Conservation (phyloP, 352 stramenopile species). For the Globisporangium okanoganense region DNA sequence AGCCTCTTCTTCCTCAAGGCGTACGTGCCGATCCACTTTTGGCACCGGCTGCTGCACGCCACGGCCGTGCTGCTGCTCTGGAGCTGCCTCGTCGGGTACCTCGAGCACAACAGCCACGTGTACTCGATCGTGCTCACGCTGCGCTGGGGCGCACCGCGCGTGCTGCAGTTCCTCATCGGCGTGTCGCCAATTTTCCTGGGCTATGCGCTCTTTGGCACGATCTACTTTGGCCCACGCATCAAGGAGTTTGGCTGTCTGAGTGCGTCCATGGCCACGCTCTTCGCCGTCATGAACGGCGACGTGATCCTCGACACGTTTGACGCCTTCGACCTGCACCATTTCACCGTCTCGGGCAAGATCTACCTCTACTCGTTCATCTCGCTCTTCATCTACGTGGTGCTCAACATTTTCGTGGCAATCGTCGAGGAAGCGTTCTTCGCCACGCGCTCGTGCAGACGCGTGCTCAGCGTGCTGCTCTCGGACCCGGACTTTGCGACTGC, state of each 20-base stretch:
- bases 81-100: constrained; percentile 78
- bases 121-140: constrained; percentile 91
- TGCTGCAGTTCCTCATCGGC: constrained; percentile 85
- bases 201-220: constrained; percentile 86
- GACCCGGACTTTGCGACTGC: constrained; percentile 36
- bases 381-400: constrained; percentile 92
- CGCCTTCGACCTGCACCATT: constrained; percentile 68
- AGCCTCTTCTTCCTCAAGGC: constrained; percentile 70
- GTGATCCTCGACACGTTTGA: constrained; percentile 90
- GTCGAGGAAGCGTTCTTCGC: constrained; percentile 91
- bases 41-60: constrained; percentile 69
- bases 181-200: constrained; percentile 87
- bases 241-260: constrained; percentile 69
- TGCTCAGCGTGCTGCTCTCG: constrained; percentile 56
- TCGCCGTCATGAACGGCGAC: constrained; percentile 89
- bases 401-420: constrained; percentile 92
- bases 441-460: constrained; percentile 58
- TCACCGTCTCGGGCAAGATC: constrained; percentile 58
- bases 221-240: constrained; percentile 85
- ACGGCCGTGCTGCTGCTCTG: constrained; percentile 77
- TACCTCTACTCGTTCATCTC: constrained; percentile 89
- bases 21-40: constrained; percentile 69
- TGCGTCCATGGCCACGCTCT: constrained; percentile 78
- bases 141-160: constrained; percentile 68
- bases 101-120: constrained; percentile 84